Percentiles rank a stretch among this genome's conserved stretches.
Conservation (phyloP, 495 filamentous ascomycete genomes). For the Clohesyomyces aquaticus region DNA sequence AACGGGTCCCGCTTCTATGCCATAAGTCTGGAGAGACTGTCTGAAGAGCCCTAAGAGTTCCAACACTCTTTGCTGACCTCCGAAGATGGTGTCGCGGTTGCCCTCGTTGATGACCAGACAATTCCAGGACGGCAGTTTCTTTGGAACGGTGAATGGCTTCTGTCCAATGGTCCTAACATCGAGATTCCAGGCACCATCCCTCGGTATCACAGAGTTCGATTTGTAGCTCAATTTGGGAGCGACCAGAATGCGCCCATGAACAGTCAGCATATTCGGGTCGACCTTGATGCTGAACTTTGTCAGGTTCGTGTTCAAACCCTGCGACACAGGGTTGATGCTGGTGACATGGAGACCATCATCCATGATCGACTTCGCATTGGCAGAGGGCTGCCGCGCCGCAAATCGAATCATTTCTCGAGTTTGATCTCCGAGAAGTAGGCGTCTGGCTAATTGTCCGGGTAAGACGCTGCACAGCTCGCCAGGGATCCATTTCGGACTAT, state of each 20-base stretch:
- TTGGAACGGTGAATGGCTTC: conserved; percentile 27
- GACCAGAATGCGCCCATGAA: conserved; percentile 63
- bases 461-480: conserved; percentile 67
- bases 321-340: conserved; percentile 42
- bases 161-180: conserved; percentile 38
- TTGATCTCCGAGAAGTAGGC: conserved; percentile 60
- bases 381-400: conserved; percentile 65
- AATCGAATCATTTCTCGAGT: conserved; percentile 68
- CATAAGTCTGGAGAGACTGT: conserved; percentile 23
- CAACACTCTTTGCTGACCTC: neutral
- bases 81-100: conserved; percentile 8
- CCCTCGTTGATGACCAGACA: conserved; percentile 35
- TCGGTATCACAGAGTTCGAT: conserved; percentile 36
- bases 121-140: conserved; percentile 25
- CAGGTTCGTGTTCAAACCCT: conserved; percentile 19
- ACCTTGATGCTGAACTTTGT: conserved; percentile 61
- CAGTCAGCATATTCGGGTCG: conserved; percentile 61
- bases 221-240: conserved; percentile 61
- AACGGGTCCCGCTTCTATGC: conserved; percentile 25
- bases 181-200: conserved; percentile 63
- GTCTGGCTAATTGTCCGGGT: conserved; percentile 65
- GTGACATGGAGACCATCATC: conserved; percentile 57
- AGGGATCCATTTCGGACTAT: conserved; percentile 66
- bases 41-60: conserved; percentile 20
- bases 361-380: conserved; percentile 70